Evolutionary conservation across 352 stramenopile genomes (phyloP), one percentile per base, ranked within the genome.

Genomic region (Globisporangium megalacanthum): DNA sequence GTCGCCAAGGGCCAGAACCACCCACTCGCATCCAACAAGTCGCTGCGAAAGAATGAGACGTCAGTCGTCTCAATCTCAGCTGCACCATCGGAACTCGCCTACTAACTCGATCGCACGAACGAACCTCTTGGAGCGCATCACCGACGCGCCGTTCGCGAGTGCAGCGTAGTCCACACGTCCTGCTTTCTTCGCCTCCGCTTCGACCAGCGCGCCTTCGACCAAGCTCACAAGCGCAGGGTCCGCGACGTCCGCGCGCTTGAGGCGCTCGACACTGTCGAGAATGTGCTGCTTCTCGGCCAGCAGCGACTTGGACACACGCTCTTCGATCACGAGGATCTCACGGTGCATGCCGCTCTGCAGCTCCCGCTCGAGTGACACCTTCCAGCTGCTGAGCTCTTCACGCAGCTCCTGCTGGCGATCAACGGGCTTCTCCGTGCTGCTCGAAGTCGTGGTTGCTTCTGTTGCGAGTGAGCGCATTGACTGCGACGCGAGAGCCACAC

Each of bases 101-200:
- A 29, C 25, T 29, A 29, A 29, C 25, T 29, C 25, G 25, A 29
- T 29, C 25, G 25, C 25, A 29, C 25, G 25, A 29, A 29, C 25
- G 9, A 61, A 90, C 83, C 69, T 71, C 54, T 84, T 67, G 13
- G 72, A 79, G 53, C 75, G 69, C 49, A 92, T 69, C 36, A 94
- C 71, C 0, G 56, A 64, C 1, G 79, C 82, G 17, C 82, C 82
- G 51, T 92, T 92, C 2, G 73, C 75, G 37, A 92, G 66, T 15
- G 78, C 73, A 33, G 82, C 82, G 58, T 86, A 70, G 56, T 92
- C 82, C 17, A 85, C 73, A 17, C 75, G 75, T 0, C 75, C 78
- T 4, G 66, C 65, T 58, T 77, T 83, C 56, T 83, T 80, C 19
- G 77, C 56, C 29, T 75, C 72, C 0, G 62, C 69, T 31, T 68